Evolutionary conservation across 805 yeast genomes (phyloP).

Genomic region (Spathaspora sp.): DNA sequence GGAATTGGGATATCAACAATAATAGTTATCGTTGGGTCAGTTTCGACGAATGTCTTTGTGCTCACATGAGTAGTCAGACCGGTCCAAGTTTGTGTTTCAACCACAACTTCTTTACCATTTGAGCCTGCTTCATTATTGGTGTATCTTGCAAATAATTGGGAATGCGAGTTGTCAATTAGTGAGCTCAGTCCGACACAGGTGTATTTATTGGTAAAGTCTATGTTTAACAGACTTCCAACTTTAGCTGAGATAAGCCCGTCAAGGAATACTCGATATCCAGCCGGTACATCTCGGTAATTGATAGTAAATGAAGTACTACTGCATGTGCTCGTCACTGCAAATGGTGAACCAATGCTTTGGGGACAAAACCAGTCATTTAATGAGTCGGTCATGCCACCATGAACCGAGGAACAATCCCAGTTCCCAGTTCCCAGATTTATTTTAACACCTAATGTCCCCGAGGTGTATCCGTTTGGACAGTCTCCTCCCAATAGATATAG

Average conservation of each 20-base stretch:
- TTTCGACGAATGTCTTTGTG: conserved; percentile 14
- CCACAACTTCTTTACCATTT: conserved; percentile 11
- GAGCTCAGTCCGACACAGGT: conserved; percentile 5
- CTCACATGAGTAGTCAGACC: conserved; percentile 16
- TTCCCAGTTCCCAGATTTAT: conserved; percentile 3
- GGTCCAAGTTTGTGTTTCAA: conserved; percentile 18
- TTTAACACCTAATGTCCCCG: conserved; percentile 18
- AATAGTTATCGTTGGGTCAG: conserved; percentile 6
- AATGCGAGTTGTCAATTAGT: conserved; percentile 9
- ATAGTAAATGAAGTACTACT: conserved; percentile 5
- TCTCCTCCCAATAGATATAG: conserved; percentile 10
- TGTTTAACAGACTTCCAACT: conserved; percentile 4
- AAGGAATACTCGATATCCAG: conserved; percentile 17
- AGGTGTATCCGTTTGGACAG: conserved; percentile 16
- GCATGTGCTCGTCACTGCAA: conserved; percentile 13
- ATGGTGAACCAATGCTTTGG: not conserved
- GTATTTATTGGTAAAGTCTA: conserved; percentile 8
- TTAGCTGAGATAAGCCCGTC: conserved; percentile 5
- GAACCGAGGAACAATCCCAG: conserved; percentile 18
- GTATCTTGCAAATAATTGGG: conserved; percentile 10
- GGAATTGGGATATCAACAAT: not conserved
- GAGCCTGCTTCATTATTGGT: conserved; percentile 7
- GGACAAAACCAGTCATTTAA: conserved; percentile 20
- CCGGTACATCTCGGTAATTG: conserved; percentile 18
- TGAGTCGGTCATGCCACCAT: conserved; percentile 15